These are phyloP conservation scores for Penicillium diatomitis DNA, from an alignment of 495 filamentous ascomycete genomes.

Conservation along the genomic window DNA sequence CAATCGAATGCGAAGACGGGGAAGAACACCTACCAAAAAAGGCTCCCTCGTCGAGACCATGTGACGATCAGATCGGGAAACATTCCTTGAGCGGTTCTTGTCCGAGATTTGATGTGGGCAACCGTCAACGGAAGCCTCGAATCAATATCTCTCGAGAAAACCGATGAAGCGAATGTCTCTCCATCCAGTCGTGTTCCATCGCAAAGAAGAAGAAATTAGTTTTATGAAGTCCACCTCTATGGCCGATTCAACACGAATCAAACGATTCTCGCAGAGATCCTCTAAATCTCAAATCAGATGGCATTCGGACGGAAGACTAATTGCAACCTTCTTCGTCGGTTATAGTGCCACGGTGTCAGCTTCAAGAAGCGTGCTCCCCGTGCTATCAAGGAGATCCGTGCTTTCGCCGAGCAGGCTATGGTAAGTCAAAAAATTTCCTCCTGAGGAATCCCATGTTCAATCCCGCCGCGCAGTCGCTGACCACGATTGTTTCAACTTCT, in stretches of 20 bases:
- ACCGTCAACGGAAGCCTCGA: no score
- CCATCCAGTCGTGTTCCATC: conserved; percentile 4
- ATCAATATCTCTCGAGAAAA: not conserved
- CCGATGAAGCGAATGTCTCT: not conserved
- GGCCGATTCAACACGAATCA: conserved; percentile 23
- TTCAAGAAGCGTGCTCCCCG: conserved; percentile 99
- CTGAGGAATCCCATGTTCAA: not conserved
- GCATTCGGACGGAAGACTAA: conserved; percentile 55
- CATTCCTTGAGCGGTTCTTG: not conserved
- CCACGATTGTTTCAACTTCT: not conserved
- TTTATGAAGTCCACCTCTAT: conserved; percentile 63
- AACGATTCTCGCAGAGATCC: conserved; percentile 18
- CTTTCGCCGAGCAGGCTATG: conserved; percentile 88
- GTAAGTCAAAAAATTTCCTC: conserved; percentile 45
- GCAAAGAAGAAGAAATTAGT: conserved; percentile 45
- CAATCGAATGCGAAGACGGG: no score
- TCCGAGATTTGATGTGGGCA: no score
- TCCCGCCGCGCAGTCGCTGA: not conserved
- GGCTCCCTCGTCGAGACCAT: not conserved
- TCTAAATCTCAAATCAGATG: conserved; percentile 32
- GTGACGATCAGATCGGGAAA: conserved; percentile 1
- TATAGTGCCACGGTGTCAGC: conserved; percentile 83
- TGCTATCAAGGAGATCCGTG: conserved; percentile 98
- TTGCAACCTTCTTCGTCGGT: conserved; percentile 28
- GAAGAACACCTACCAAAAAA: not conserved